Base-by-base conservation (phyloP, 2,329 filamentous ascomycete species). In the Epichloe aotearoae region DNA sequence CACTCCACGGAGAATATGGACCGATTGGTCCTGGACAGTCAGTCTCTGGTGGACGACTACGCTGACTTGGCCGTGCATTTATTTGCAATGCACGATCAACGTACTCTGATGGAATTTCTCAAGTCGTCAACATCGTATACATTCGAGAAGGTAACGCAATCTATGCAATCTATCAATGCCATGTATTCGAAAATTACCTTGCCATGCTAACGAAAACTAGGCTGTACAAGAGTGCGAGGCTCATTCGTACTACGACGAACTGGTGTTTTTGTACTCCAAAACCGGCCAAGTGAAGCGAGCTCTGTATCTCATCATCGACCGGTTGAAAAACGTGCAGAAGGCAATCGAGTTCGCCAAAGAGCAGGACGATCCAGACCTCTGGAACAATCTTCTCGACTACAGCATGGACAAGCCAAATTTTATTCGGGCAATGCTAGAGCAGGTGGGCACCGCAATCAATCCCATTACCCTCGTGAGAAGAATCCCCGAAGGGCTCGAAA, bases 371-470 rank as follows among this genome's bases (percentile, higher is more conserved):
- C 82, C 84, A 0, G 90, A 96, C 58, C 75, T 98, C 0, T 98
- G 93, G 93, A 86, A 95, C 56, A 90, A 97, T 61, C 75, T 98
- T 7, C 78, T 98, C 5, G 82, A 91, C 58, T 97, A 97, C 66
- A 91, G 86, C 54, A 97, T 98, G 93, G 89, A 96, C 69, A 95
- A 96, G 62, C 93, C 93, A 1, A 81, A 81, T 40, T 98, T 98
- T 69, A 97, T 98, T 57, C 84, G 88, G 12, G 90, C 87, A 0
- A 73, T 98, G 3, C 79, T 98, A 0, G 88, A 95, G 61, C 88
- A 97, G 69, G 91, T 95, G 1, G 93, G 93, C 37, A 97, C 90
- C 1, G 82, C 88, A 1, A 93, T 98, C 61, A 84, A 97, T 61
- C 93, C 93, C 0, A 91, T 97, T 55, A 86, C 84, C 15, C 79